Percentiles rank a stretch among this genome's conserved stretches.
Evolutionary conservation across 2,329 filamentous ascomycete species (phyloP).

Genomic region (Lomentospora prolificans): DNA sequence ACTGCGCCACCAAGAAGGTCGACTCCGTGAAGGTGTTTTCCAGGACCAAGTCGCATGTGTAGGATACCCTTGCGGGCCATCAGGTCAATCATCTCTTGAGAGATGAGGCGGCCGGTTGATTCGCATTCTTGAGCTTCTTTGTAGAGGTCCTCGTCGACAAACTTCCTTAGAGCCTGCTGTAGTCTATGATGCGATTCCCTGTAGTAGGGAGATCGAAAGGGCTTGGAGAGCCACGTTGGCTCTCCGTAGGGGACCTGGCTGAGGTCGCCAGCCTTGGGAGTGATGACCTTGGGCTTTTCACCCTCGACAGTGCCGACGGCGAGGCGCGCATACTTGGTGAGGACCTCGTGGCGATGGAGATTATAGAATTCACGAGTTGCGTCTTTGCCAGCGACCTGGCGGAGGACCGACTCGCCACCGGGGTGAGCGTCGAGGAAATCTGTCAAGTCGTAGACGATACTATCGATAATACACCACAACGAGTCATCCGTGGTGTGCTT

Average conservation of each 20-base stretch:
- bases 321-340: constrained; percentile 66
- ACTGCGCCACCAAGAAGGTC: constrained; percentile 59
- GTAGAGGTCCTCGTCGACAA: constrained; percentile 60
- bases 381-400: constrained; percentile 72
- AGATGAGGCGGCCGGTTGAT: constrained; percentile 60
- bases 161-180: constrained; percentile 60
- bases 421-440: constrained; percentile 82
- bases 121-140: constrained; percentile 72
- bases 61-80: constrained; percentile 68
- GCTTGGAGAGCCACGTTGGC: constrained; percentile 68
- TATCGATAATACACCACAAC: constrained; percentile 77
- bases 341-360: constrained; percentile 82
- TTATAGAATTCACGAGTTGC: constrained; percentile 83
- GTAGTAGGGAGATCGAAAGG: constrained; percentile 74
- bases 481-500: constrained; percentile 67
- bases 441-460: constrained; percentile 76
- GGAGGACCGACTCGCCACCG: constrained; percentile 68
- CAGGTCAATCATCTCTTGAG: constrained; percentile 61
- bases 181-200: constrained; percentile 61
- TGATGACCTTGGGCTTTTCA: constrained; percentile 66
- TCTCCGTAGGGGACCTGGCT: constrained; percentile 75
- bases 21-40: constrained; percentile 68
- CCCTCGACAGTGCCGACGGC: constrained; percentile 66
- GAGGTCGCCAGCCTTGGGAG: constrained; percentile 59
- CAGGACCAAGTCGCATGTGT: constrained; percentile 75